A percentile compares a stretch with the other conserved stretches of the same genome.
Conservation (phyloP, 208 protist species). For the Wallacemonas sp. region DNA sequence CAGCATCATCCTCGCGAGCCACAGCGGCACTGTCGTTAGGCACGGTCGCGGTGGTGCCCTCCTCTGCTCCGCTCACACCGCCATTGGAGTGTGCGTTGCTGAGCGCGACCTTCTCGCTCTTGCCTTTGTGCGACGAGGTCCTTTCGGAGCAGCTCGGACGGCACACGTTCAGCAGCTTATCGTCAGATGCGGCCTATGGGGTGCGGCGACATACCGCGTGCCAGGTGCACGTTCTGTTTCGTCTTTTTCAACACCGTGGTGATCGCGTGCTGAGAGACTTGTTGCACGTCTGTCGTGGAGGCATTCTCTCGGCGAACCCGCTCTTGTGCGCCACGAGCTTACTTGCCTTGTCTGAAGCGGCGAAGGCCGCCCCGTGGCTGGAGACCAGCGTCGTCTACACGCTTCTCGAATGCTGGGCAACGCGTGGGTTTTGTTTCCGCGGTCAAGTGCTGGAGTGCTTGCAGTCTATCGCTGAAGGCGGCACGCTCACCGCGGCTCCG, state of each 20-base stretch:
- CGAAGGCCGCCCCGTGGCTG: conserved; percentile 45
- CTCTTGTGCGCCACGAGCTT: conserved; percentile 62
- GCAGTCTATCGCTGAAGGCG: conserved; percentile 32
- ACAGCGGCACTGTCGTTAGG: conserved; percentile 25
- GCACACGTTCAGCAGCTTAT: conserved; percentile 67
- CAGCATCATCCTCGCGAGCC: neutral
- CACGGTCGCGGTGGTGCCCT: conserved; percentile 27
- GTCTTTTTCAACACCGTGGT: conserved; percentile 35
- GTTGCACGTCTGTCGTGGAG: conserved; percentile 47
- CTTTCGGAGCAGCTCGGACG: conserved; percentile 61
- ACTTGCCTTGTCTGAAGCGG: conserved; percentile 63
- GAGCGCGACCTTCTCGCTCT: conserved; percentile 29
- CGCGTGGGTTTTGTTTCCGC: conserved; percentile 50
- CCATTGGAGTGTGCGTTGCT: conserved; percentile 35
- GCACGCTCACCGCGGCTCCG: neutral
- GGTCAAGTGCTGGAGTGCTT: conserved; percentile 56
- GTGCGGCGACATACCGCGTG: conserved; percentile 58
- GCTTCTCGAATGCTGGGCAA: conserved; percentile 80
- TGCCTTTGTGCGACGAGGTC: conserved; percentile 37
- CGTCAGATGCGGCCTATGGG: conserved; percentile 29
- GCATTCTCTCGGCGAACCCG: conserved; percentile 43
- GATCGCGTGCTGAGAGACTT: conserved; percentile 58
- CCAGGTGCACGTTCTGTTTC: conserved; percentile 55
- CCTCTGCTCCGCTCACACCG: conserved; percentile 18
- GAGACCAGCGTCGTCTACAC: conserved; percentile 57